Conservation (phyloP, 148 eudicot genomes). For the Dianthus caryophyllus region DNA sequence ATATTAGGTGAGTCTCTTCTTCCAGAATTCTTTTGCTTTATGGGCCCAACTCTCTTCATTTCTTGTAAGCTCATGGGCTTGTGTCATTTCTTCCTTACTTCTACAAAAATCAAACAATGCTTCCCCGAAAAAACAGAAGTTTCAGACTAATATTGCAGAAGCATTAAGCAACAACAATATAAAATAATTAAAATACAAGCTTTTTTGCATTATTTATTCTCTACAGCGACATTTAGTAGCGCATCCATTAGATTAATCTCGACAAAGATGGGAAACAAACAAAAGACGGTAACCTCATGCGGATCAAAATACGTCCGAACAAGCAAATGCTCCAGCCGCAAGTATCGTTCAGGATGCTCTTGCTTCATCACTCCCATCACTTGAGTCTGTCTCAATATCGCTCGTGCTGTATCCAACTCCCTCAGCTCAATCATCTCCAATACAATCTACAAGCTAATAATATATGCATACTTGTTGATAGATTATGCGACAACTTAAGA, state of each 20-base stretch:
- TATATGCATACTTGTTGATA: too few species aligned
- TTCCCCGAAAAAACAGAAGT: too few species aligned
- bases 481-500: too few species aligned
- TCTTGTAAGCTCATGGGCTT: too few species aligned
- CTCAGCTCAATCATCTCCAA: conserved; percentile 97
- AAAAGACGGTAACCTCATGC: conserved; percentile 53
- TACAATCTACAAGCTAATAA: conserved; percentile 81
- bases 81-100: too few species aligned
- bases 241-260: conserved; percentile 4
- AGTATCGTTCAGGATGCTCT: conserved; percentile 91
- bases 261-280: too few species aligned
- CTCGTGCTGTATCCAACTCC: conserved; percentile 93
- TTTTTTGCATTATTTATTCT: not conserved
- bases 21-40: too few species aligned
- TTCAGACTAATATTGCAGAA: not conserved
- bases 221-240: not conserved
- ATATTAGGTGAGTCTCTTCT: too few species aligned
- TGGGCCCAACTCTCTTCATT: too few species aligned
- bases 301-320: conserved; percentile 99
- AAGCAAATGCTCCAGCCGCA: conserved; percentile 91
- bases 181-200: not conserved
- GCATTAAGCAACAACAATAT: not conserved
- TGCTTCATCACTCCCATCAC: conserved; percentile 98
- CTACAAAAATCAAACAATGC: too few species aligned
- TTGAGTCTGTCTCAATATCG: conserved; percentile 93